Evolutionary conservation across 2,329 filamentous ascomycete species (phyloP).

Genomic region (Trichoderma cornu-damae): DNA sequence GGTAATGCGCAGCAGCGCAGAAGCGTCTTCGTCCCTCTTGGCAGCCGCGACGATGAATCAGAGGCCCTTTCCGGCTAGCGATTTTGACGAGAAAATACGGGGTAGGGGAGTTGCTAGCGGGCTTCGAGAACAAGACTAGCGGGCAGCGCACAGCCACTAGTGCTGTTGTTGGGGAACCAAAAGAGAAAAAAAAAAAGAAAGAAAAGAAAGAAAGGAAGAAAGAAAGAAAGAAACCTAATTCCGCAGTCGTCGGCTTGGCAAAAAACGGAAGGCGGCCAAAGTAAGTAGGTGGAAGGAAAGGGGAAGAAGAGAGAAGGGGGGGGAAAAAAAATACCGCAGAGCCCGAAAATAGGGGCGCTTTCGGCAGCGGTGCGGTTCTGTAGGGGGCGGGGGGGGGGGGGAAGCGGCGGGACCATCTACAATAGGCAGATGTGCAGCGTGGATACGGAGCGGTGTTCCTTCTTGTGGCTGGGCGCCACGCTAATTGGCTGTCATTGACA

Average conservation of each 20-base stretch:
- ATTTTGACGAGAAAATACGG: not conserved
- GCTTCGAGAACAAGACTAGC: constrained; percentile 10
- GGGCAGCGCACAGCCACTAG: not conserved
- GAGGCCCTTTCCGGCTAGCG: not conserved
- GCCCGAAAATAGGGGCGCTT: not conserved
- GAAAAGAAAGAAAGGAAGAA: not conserved
- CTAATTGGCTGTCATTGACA: not conserved
- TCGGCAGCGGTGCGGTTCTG: not conserved
- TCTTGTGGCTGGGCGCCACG: not conserved
- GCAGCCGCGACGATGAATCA: not conserved
- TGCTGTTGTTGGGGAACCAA: not conserved
- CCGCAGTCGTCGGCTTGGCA: no score
- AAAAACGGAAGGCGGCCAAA: no score
- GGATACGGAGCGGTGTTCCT: not conserved
- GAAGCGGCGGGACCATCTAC: not conserved
- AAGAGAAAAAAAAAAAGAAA: no score
- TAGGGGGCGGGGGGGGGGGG: no score
- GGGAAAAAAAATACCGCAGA: not conserved
- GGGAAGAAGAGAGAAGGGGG: no score
- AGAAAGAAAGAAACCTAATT: no score
- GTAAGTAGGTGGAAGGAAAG: no score
- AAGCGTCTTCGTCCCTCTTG: not conserved
- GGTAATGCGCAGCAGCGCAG: not conserved
- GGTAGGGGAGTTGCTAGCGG: constrained; percentile 6
- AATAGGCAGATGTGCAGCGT: no score